A percentile compares a stretch with the other conserved stretches of the same genome.
Evolutionary conservation across 225 moss, liverwort and hornwort species (phyloP).

Genomic region (Straminergon stramineum): DNA sequence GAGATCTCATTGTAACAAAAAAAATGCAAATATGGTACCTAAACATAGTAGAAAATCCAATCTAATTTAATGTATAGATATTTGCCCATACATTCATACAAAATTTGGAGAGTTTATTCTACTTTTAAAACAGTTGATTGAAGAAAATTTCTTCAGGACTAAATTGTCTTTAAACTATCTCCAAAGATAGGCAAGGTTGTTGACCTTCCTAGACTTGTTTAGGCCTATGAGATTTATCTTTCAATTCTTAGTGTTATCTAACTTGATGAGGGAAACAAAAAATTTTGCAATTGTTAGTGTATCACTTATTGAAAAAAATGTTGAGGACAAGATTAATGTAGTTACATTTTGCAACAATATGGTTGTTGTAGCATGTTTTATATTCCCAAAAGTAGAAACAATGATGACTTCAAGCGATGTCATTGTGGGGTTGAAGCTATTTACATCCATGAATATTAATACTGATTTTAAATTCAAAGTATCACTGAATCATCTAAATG

Average conservation of each 20-base stretch:
- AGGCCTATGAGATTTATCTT: background rate
- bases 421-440: background rate
- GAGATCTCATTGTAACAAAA: too few species aligned
- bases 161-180: background rate
- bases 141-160: background rate
- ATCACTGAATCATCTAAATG: background rate
- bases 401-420: background rate
- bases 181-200: background rate
- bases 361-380: rapidly evolving
- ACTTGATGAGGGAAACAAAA: background rate
- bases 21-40: too few species aligned
- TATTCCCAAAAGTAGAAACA: background rate
- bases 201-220: background rate
- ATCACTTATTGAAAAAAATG: background rate
- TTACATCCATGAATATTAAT: background rate
- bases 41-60: too few species aligned
- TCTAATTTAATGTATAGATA: too few species aligned
- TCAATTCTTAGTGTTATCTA: background rate
- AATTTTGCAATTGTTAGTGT: too few species aligned
- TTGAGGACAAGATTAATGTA: background rate
- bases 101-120: background rate
- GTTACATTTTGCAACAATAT: background rate
- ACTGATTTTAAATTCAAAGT: background rate
- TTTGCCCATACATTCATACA: too few species aligned
- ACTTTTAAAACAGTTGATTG: background rate